These are phyloP conservation scores for Penicillium taxi DNA, from an alignment of 495 filamentous ascomycete genomes.

Conservation along the genomic window DNA sequence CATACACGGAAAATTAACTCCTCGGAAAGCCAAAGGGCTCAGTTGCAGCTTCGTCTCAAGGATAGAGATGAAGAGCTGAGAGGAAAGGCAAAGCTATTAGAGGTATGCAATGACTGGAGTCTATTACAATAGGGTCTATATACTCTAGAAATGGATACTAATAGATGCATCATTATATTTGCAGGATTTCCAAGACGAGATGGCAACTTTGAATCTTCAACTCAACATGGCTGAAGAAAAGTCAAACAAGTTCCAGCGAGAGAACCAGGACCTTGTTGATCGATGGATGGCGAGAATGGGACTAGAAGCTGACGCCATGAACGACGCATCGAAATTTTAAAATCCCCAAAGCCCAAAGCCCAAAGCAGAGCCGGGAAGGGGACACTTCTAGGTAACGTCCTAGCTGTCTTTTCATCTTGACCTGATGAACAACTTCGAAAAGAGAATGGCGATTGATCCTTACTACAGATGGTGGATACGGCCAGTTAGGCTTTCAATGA, in stretches of 20 bases:
- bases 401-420: no score
- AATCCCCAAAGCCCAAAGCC: not conserved
- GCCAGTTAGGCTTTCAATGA: slow-evolving; percentile 5
- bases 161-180: no score
- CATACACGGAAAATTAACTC: slow-evolving; percentile 51
- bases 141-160: no score
- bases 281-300: slow-evolving; percentile 86
- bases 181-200: slow-evolving; percentile 83
- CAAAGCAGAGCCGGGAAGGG: not conserved
- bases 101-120: slow-evolving; percentile 42
- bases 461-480: not conserved
- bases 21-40: slow-evolving; percentile 54
- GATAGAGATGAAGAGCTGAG: slow-evolving; percentile 81
- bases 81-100: slow-evolving; percentile 72
- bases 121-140: no score
- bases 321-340: slow-evolving; percentile 48
- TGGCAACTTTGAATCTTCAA: slow-evolving; percentile 75
- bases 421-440: no score
- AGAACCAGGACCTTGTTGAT: slow-evolving; percentile 82
- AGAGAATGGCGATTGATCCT: not conserved
- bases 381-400: no score
- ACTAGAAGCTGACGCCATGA: slow-evolving; percentile 83
- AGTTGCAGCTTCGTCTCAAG: slow-evolving; percentile 53
- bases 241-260: slow-evolving; percentile 57
- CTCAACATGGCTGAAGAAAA: slow-evolving; percentile 76